Base-by-base conservation (phyloP, 2,329 filamentous ascomycete genomes). In the Cordyceps cateniannulata region DNA sequence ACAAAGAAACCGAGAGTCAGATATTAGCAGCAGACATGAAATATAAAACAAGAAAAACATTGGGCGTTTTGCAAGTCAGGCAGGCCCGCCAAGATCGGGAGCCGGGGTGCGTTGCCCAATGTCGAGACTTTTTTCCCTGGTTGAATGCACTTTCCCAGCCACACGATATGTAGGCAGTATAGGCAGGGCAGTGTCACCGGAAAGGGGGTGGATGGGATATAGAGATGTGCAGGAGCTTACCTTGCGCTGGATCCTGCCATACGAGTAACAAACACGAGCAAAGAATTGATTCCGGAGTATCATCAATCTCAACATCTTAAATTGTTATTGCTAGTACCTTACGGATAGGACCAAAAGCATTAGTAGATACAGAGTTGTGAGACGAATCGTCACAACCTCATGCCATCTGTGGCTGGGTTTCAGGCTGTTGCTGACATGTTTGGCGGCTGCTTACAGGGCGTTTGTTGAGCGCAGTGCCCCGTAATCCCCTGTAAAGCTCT, bases 61-160 rank as follows among this genome's bases (percentile, higher is more conserved):
- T 24, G 12, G 52, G 52, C 52, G 25, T 55, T 42, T 40, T 40
- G n/a, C 12, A 22, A 40, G 18, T 52, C 38, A 54, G 52, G 52
- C 52, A 44, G 25, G 52, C 22, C 20, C 25, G 52, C 52, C 52
- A 55, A 55, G 52, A 29, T 57, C 42, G 7, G 54, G 20, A 38
- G 29, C 54, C 44, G 12, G 54, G 54, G 45, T 48, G n/a, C 25
- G 20, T 58, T n/a, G 45, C 45, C 44, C 44, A 42, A 48, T 20
- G 6, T 49, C 20, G 16, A 16, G 22, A 35, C 42, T n/a, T 32
- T 16, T 32, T 59, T 50, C 56, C 56, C 51, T 49, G 55, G 32
- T 58, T 18, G n/a, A 38, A 27, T 51, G 27, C 38, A 6, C 32
- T 14, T 44, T 47, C 48, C 57, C 57, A 59, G 57, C 57, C 57